Percentiles rank a stretch among this genome's conserved stretches.
Evolutionary conservation across 1,284 basidiomycete species (phyloP).

Genomic region (Pterulicium gracile): DNA sequence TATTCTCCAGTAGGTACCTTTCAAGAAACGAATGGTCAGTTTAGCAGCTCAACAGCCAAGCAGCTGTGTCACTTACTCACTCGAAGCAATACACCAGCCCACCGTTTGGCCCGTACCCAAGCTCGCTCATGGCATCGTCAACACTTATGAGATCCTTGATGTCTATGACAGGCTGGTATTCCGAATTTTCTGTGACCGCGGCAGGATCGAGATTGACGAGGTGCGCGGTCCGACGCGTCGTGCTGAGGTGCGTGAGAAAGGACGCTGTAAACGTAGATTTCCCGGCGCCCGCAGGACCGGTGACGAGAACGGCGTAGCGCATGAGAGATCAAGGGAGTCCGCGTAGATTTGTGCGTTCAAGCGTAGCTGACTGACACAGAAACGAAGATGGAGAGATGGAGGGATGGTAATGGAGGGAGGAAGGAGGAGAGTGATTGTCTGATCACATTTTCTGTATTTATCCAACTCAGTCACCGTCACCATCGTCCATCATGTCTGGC

Average conservation of each 20-base stretch:
- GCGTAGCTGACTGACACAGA: no score
- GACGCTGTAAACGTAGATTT: conserved; percentile 93
- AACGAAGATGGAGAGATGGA: no score
- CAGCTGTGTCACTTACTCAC: conserved; percentile 57
- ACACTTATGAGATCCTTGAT: conserved; percentile 91
- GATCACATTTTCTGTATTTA: conserved; percentile 9
- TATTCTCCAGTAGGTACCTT: conserved; percentile 93
- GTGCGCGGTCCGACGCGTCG: conserved; percentile 78
- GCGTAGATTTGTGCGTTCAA: no score
- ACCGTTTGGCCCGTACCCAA: conserved; percentile 94
- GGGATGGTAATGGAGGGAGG: conserved; percentile 3
- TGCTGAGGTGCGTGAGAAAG: conserved; percentile 84
- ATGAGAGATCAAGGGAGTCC: conserved; percentile 41
- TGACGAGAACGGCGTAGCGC: conserved; percentile 85
- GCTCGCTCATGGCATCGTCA: conserved; percentile 94
- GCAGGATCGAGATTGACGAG: conserved; percentile 98
- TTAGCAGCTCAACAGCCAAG: conserved; percentile 1
- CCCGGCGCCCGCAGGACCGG: conserved; percentile 93
- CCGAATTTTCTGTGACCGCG: conserved; percentile 77
- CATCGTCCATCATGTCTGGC: conserved; percentile 34
- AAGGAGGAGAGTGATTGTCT: conserved; percentile 7
- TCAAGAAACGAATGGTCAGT: no score
- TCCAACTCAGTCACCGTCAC: not conserved
- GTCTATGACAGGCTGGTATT: conserved; percentile 90
- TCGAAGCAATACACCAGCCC: conserved; percentile 98